A percentile compares a stretch with the other conserved stretches of the same genome.
Conservation (phyloP, 2,329 filamentous ascomycete species). For the Falciphora oryzae region DNA sequence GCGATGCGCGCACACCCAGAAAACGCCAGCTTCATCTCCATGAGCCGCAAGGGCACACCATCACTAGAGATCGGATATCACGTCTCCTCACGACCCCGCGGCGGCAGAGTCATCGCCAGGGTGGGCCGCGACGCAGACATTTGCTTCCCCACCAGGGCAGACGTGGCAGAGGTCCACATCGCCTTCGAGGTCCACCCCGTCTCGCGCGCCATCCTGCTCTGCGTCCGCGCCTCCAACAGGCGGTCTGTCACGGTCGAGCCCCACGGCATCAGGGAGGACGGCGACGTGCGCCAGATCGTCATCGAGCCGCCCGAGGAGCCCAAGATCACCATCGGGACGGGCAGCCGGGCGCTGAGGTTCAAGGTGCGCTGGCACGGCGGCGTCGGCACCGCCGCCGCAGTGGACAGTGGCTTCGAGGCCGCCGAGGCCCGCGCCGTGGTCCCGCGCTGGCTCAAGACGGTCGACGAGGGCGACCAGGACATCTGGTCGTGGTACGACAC, state of each 20-base stretch:
- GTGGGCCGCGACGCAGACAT: slow-evolving; percentile 2
- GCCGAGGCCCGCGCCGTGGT: neutral
- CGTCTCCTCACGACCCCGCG: neutral
- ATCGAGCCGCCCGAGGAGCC: neutral
- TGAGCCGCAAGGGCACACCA: neutral
- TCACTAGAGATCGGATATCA: slow-evolving; percentile 2
- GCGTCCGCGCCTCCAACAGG: neutral
- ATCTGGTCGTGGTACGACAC: neutral
- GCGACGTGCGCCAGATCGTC: neutral
- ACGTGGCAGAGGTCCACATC: neutral
- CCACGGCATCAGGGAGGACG: neutral
- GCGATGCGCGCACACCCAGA: neutral
- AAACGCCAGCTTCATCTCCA: slow-evolving; percentile 1
- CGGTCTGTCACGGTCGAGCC: neutral
- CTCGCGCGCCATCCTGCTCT: neutral
- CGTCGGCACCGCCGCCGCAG: neutral
- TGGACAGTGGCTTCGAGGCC: neutral
- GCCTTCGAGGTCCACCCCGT: slow-evolving; percentile 1
- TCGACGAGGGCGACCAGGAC: neutral
- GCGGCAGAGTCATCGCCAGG: neutral
- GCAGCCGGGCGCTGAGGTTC: neutral
- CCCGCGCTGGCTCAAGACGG: neutral
- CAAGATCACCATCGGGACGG: neutral
- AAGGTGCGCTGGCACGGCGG: neutral
- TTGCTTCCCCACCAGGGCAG: neutral